A percentile compares a stretch with the other conserved stretches of the same genome.
Conservation (phyloP, 75 land plant species). For the Picea glauca region DNA sequence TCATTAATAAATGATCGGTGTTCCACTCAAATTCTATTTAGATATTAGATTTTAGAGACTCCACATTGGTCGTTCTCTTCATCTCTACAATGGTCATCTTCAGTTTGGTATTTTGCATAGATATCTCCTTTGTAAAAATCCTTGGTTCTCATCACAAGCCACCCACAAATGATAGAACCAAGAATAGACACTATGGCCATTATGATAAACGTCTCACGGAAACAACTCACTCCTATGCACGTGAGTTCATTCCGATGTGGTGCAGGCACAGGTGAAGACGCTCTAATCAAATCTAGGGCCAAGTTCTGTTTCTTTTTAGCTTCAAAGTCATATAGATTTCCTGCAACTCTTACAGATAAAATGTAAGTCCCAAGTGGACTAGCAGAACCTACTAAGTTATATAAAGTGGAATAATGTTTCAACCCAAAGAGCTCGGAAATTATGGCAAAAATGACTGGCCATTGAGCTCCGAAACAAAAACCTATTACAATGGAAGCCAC, state of each 20-base stretch:
- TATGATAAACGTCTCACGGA: conserved; percentile 41
- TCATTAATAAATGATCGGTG: too few relatives aligned
- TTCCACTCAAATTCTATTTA: too few relatives aligned
- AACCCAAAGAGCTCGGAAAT: conserved; percentile 80
- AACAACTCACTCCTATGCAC: conserved; percentile 48
- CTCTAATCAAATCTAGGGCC: not conserved
- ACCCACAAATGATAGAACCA: conserved; percentile 35
- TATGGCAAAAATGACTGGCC: conserved; percentile 58
- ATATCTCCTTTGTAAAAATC: conserved; percentile 50
- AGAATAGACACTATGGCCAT: conserved; percentile 42
- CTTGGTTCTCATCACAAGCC: conserved; percentile 45
- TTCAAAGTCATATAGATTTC: conserved; percentile 60
- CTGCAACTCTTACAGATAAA: conserved; percentile 58
- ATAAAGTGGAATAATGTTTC: conserved; percentile 58
- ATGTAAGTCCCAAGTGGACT: conserved; percentile 63
- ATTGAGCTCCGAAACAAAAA: conserved; percentile 60
- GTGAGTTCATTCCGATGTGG: conserved; percentile 14
- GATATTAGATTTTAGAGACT: too few relatives aligned
- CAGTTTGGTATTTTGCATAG: conserved; percentile 27
- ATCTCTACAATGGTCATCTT: too few relatives aligned
- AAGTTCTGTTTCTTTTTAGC: conserved; percentile 34
- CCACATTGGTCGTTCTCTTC: too few relatives aligned
- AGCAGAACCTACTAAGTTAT: conserved; percentile 45
- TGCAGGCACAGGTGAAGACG: not conserved
- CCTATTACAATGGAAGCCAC: conserved; percentile 61